Evolutionary conservation across 2,329 filamentous ascomycete species (phyloP), one percentile per base, ranked within the genome.

Genomic region (Beauveria sp.): DNA sequence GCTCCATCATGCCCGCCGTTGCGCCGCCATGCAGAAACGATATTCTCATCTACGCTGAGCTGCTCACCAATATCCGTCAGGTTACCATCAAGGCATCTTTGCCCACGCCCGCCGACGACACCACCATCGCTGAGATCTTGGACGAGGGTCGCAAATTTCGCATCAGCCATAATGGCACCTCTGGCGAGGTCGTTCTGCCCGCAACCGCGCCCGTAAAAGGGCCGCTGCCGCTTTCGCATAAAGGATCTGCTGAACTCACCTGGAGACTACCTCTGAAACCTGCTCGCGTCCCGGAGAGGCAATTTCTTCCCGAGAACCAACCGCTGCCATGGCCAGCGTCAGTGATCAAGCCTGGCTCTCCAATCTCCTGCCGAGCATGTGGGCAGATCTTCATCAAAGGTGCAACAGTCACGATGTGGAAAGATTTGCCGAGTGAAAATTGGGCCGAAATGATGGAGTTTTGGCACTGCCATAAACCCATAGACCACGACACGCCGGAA

Each of bases 401-500:
- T 3, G 75, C 71, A 8, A 66, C 57, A 3, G 77, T 85, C 8
- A 75, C 73, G 45, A 73, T 76, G 43, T 99, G 95, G 93, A 96
- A 93, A 74, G 92, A 99, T 70, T 78, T 99, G 20, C 95, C 95
- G 0, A 96, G 92, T 70, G 92, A 96, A 68, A 93, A 96, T 70
- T 99, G 95, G 95, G 96, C 95, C 0, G 95, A 99, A 76, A 96
- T 99, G 93, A 99, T 99, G 95, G 96, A 99, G 73, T 96, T 99
- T 67, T 99, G 95, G 95, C 96, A 99, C 74, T 99, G 95, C 70
- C 95, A 99, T 74, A 98, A 98, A 74, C 95, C 96, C 45, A 81
- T 86, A 63, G 79, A 86, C 60, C 78, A 85, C 64, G 73, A 73
- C 20, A 65, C 72, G 38, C 43, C 28, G 1, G 58, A 62, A 7